A percentile compares a stretch with the other conserved stretches of the same genome.
These are phyloP conservation scores for Centrapalus pauciflorus DNA, from an alignment of 129 eudicot species.

Conservation along the genomic window DNA sequence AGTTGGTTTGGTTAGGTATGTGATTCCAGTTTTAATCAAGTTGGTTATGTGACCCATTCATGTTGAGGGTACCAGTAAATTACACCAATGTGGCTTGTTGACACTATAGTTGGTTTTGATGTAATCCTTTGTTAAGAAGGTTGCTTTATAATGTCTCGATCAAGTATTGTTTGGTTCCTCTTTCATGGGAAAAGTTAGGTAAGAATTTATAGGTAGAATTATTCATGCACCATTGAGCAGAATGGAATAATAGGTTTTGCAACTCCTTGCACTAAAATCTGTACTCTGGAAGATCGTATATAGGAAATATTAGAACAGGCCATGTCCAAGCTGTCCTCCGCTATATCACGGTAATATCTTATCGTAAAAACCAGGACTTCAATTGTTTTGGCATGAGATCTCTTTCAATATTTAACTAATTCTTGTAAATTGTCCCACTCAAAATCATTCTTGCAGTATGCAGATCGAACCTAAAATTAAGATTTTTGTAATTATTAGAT, in stretches of 20 bases:
- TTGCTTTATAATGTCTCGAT: background rate
- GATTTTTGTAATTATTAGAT: background rate
- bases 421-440: conserved; percentile 95
- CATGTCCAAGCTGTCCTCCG: conserved; percentile 47
- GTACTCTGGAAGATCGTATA: too few species aligned
- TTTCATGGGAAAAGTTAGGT: background rate
- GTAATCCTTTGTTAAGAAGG: background rate
- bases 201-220: background rate
- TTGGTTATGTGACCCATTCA: background rate
- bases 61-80: background rate
- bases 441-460: conserved; percentile 84
- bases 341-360: conserved; percentile 43
- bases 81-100: background rate
- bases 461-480: conserved; percentile 83
- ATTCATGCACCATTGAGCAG: background rate
- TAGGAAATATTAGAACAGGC: conserved; percentile 81
- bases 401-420: conserved; percentile 42
- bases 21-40: too few species aligned
- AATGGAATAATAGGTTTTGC: background rate
- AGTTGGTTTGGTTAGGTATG: background rate
- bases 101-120: background rate
- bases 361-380: background rate
- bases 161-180: background rate
- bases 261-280: background rate
- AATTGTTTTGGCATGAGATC: background rate